A percentile compares a stretch with the other conserved stretches of the same genome.
These are phyloP conservation scores for Diaporthe sp. DNA, from an alignment of 2,329 filamentous ascomycete species.

Conservation along the genomic window DNA sequence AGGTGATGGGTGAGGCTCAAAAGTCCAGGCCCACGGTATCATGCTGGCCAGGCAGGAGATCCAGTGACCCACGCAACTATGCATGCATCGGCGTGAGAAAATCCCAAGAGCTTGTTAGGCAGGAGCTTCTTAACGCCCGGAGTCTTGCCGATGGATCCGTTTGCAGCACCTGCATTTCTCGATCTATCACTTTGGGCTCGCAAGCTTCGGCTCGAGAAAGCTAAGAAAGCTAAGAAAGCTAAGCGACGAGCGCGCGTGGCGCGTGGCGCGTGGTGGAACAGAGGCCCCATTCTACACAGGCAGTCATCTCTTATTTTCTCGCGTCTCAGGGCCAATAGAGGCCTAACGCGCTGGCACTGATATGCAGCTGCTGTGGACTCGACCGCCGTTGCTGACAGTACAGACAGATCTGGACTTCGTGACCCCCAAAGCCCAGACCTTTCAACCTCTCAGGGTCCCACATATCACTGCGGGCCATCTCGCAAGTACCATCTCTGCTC, in stretches of 20 bases:
- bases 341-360: slow-evolving; percentile 3
- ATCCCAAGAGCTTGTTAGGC: background rate
- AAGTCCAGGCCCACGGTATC: background rate
- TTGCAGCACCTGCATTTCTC: slow-evolving; percentile 9
- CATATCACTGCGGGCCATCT: background rate
- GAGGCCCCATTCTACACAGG: background rate
- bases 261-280: slow-evolving; percentile 14
- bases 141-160: background rate
- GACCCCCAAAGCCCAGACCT: background rate
- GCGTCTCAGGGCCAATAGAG: slow-evolving; percentile 7
- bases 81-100: background rate
- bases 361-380: slow-evolving; percentile 14
- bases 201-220: slow-evolving; percentile 6
- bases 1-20: slow-evolving; percentile 7
- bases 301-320: slow-evolving; percentile 23
- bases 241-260: slow-evolving; percentile 6
- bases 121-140: background rate
- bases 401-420: background rate
- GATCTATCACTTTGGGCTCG: slow-evolving; percentile 19
- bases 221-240: background rate
- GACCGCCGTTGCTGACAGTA: background rate
- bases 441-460: background rate
- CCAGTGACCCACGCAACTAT: background rate
- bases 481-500: background rate
- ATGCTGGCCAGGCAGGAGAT: background rate